Conservation (phyloP, 1,284 basidiomycete genomes). For the Naganishia sp. region DNA sequence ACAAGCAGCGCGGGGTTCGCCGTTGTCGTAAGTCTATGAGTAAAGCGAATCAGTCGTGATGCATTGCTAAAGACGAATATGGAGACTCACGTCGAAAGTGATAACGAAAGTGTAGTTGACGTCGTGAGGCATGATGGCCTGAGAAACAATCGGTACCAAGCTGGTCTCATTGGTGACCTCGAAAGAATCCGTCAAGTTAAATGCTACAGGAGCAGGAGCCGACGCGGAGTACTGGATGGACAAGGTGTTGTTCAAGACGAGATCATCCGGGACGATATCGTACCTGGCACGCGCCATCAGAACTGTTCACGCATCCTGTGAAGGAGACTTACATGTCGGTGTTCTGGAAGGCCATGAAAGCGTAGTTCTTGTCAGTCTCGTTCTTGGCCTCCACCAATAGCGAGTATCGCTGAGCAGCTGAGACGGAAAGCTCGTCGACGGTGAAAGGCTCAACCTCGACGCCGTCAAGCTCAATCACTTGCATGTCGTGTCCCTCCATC, state of each 20-base stretch:
- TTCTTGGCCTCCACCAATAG: conserved; percentile 86
- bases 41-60: not conserved
- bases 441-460: conserved; percentile 74
- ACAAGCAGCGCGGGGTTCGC: conserved; percentile 54
- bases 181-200: conserved; percentile 29
- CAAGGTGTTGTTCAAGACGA: conserved; percentile 78
- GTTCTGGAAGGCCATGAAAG: conserved; percentile 87
- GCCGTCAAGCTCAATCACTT: conserved; percentile 84
- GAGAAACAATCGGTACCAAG: conserved; percentile 50
- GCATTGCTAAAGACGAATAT: not conserved
- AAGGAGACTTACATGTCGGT: conserved; percentile 54
- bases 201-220: conserved; percentile 36
- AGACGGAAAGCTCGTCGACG: conserved; percentile 68
- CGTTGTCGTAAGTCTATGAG: conserved; percentile 52
- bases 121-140: conserved; percentile 49
- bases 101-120: conserved; percentile 52
- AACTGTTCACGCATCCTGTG: conserved; percentile 6
- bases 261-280: conserved; percentile 68
- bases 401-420: conserved; percentile 92
- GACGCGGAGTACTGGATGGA: conserved; percentile 65
- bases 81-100: conserved; percentile 51
- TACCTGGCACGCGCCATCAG: conserved; percentile 66
- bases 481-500: conserved; percentile 90
- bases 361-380: conserved; percentile 79
- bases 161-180: conserved; percentile 53